A percentile compares a stretch with the other conserved stretches of the same genome.
Conservation (phyloP, 2,329 filamentous ascomycete genomes). For the Nothomitra cinnamomea region DNA sequence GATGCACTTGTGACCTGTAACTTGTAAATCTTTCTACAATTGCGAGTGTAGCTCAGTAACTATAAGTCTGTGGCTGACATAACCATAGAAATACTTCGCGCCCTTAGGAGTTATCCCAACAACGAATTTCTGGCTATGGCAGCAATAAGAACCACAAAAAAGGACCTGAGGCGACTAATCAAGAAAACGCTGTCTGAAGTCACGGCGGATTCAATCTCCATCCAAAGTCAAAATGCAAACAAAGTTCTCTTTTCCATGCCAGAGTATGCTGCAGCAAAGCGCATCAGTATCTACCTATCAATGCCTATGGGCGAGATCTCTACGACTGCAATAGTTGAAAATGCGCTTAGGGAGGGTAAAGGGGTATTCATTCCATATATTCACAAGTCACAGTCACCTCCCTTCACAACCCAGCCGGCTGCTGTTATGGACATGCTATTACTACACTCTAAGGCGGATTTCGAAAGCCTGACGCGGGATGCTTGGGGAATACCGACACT, state of each 20-base stretch:
- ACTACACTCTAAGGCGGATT: conserved; percentile 56
- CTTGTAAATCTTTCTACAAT: too few relatives aligned
- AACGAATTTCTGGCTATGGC: conserved; percentile 19
- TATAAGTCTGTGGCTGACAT: neutral
- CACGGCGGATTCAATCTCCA: conserved; percentile 39
- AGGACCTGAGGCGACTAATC: conserved; percentile 54
- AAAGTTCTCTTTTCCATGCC: conserved; percentile 46
- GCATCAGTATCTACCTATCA: conserved; percentile 76
- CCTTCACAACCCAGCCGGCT: conserved; percentile 25
- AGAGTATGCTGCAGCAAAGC: conserved; percentile 57
- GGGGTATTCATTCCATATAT: conserved; percentile 85
- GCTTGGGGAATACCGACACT: conserved; percentile 93
- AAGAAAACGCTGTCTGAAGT: conserved; percentile 47
- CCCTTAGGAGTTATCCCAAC: conserved; percentile 17
- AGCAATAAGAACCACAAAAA: conserved; percentile 50
- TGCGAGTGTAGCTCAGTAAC: too few relatives aligned
- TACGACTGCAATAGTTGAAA: conserved; percentile 62
- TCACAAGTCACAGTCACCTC: conserved; percentile 34
- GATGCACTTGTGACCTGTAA: too few relatives aligned
- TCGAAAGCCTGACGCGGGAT: conserved; percentile 58
- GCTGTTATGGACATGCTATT: conserved; percentile 94
- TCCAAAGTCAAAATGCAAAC: conserved; percentile 58
- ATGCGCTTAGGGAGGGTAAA: conserved; percentile 65
- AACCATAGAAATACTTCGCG: neutral
- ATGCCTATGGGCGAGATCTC: conserved; percentile 83